Evolutionary conservation across 208 protist genomes (phyloP), one percentile per base, ranked within the genome.

Genomic region (Leishmania major): DNA sequence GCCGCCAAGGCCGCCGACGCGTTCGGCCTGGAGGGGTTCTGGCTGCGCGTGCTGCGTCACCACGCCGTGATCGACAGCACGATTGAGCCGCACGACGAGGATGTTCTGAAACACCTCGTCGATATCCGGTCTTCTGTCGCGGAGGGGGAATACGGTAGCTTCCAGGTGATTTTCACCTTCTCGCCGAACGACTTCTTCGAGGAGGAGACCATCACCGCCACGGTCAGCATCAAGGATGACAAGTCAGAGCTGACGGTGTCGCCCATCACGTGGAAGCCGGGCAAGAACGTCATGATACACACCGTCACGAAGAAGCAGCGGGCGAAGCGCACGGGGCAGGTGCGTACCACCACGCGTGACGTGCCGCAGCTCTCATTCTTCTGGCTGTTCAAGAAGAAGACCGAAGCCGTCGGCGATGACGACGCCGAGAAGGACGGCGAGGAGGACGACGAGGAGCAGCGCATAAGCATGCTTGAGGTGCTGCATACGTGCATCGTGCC

Each of bases 81-180:
- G 76, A 96, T 97, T 76, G 84, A 95, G 72, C 81, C 90, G 77
- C 85, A 96, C 84, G 95, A 97, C 84, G 89, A 93, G 82, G 87
- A 85, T 11, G 89, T 94, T 45, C 90, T 97, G 72, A 81, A 84
- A 31, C 81, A 94, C 71, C 88, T 97, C 11, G 87, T 89, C 45
- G 90, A 97, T 82, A 81, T 97, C 43, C 81, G 75, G 43, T 90
- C 88, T 3, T 89, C 85, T 40, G 87, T 92, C 19, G 79, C 88
- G 37, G 90, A 95, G 3, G 92, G 90, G 5, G 85, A 84, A 13
- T 88, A 88, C 79, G 91, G 88, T 78, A 93, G 89, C 87, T 93
- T 94, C 85, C 86, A 91, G 73, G 88, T 97, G 70, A 86, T 85
- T 57, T 97, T 97, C 85, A 87, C 87, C 69, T 97, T 97, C 82